Evolutionary conservation across 441 rosid genomes (phyloP), one percentile per base, ranked within the genome.

Genomic region (Biscutella laevigata): DNA sequence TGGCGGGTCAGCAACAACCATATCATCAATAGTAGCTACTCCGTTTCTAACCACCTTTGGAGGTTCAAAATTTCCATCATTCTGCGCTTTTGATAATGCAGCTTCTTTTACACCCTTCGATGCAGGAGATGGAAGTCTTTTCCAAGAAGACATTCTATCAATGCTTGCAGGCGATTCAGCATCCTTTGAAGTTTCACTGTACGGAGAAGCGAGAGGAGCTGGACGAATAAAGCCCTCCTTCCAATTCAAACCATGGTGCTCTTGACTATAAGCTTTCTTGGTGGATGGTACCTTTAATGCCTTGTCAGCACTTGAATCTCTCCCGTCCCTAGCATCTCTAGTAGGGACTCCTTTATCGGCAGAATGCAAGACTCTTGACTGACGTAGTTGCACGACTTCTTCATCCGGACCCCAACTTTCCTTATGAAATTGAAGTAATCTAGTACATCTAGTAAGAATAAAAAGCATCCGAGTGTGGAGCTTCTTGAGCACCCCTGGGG

Each of bases 371-470:
- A 83, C 59, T 64, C 90, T 74, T 40, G 96, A 80, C 46, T 81
- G 81, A 62, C 75, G 82, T 70, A 80, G 81, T 59, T 80, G 83
- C 25, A 76, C 58, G 40, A 74, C 61, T 28, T 72, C 78, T 60
- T 84, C 89, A 46, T 83, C 88, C 2, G 86, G 76, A 57, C 80
- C 70, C 58, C 84, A 80, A 61, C 87, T 88, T 86, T 88, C 98
- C 69, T 88, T 91, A 74, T 86, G 95, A 51, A 88, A 91, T 71
- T 91, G 98, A 82, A 85, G 72, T 73, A 91, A 65, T 61, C 98
- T 77, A 29, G 89, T 85, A 64, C 98, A 91, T 64, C 98, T 80
- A 24, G 94, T 83, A 30, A 91, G 87, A 55, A 91, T 91, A 73
- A 82, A 91, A 59, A 91, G 94, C 88, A 88, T 77, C 61, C 76